Evolutionary conservation across 1,139 yeast species (phyloP), one percentile per base, ranked within the genome.

Genomic region (Diutina pseudorugosa): DNA sequence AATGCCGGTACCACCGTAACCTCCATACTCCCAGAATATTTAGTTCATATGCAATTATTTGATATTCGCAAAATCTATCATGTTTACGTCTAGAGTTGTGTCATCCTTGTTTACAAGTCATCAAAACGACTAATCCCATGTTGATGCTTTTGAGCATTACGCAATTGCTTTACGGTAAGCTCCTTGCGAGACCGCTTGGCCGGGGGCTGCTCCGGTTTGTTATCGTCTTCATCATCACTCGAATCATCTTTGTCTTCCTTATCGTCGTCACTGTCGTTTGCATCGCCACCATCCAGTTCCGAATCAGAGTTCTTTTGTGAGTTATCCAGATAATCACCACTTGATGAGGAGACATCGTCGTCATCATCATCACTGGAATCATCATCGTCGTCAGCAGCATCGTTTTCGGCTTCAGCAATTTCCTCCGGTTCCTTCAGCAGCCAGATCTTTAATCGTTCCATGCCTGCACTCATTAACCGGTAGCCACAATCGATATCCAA

Each of bases 371-470:
- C 68, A 40, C 19, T n/a, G 9, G 11, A 12, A 19, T 18, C 40
- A 9, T 45, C 41, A 27, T 65, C 68, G 8, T 21, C 21, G 14
- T 4, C n/a, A 18, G 9, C 21, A 18, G 25, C 42, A 18, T 5
- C 16, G 2, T 18, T 21, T 19, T 47, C 50, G 21, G 33, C 40
- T 16, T 47, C 50, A 3, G 6, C 19, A 14, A 47, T 8, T 19
- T 51, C 54, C 19, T 52, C 53, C 20, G 71, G 70, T 1, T 72
- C 65, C 20, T 47, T 33, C 14, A 33, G 41, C 14, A 53, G 52
- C 98, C 97, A 91, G 5, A 91, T 71, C 61, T 83, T 85, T 57
- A 90, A 68, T 27, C 76, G 73, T 51, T 86, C 94, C 91, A 90
- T 84, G 20, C 95, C 93, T 3, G 85, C 89, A 65, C 88, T 82